Conservation (phyloP, 1,139 yeast species). For the Yamadazyma dendronema region DNA sequence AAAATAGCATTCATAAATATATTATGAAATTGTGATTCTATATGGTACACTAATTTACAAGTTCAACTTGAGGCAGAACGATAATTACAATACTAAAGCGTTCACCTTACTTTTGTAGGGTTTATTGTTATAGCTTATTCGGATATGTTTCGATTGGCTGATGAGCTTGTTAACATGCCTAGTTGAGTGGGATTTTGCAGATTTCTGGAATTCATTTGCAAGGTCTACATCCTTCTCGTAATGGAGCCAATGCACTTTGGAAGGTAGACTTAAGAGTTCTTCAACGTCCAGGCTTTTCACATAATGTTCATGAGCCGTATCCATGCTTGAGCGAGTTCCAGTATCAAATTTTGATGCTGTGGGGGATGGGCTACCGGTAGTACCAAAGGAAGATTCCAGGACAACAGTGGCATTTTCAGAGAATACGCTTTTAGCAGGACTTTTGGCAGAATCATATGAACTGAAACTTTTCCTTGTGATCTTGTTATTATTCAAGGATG, state of each 20-base stretch:
- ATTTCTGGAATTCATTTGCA: constrained; percentile 22
- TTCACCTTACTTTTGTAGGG: constrained; percentile 24
- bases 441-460: constrained; percentile 4
- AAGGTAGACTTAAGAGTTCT: constrained; percentile 5
- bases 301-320: constrained; percentile 2
- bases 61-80: too few species aligned
- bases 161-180: constrained; percentile 26
- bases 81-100: constrained; percentile 22
- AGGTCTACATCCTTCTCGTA: constrained; percentile 35
- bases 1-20: background rate
- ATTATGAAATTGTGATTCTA: background rate
- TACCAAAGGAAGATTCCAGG: constrained; percentile 4
- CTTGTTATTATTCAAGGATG: constrained; percentile 2
- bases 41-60: constrained; percentile 7
- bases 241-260: constrained; percentile 31
- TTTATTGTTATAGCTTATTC: constrained; percentile 34
- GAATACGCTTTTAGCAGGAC: constrained; percentile 5
- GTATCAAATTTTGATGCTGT: background rate
- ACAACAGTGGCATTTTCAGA: constrained; percentile 3
- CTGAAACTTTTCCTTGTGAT: constrained; percentile 6
- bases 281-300: constrained; percentile 2
- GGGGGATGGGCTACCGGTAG: background rate
- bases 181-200: constrained; percentile 22
- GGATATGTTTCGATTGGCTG: constrained; percentile 4
- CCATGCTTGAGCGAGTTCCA: background rate